Conservation (phyloP, 495 filamentous ascomycete genomes). For the Lophiostoma macrostomum region DNA sequence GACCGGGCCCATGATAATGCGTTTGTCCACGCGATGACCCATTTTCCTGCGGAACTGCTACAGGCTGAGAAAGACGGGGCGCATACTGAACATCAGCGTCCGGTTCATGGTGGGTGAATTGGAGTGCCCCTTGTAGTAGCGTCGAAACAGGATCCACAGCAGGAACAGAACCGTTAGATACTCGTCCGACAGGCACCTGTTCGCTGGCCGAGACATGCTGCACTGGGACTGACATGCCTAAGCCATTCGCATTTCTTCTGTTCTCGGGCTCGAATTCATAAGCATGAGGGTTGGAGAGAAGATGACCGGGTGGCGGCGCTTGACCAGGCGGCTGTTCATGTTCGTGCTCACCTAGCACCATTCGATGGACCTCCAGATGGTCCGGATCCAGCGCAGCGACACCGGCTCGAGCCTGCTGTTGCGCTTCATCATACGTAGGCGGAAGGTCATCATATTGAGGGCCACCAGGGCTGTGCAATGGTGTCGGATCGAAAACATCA, state of each 20-base stretch:
- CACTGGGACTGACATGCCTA: conserved; percentile 19
- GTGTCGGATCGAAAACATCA: conserved; percentile 23
- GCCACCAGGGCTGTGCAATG: conserved; percentile 20
- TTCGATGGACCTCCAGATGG: conserved; percentile 21
- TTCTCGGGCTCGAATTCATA: conserved; percentile 16
- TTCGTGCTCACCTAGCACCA: conserved; percentile 14
- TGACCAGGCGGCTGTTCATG: background rate
- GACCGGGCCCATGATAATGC: background rate
- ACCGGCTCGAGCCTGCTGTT: conserved; percentile 20
- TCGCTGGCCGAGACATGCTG: conserved; percentile 8
- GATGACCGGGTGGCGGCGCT: background rate
- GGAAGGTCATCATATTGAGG: conserved; percentile 32
- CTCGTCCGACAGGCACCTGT: conserved; percentile 17
- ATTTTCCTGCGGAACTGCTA: conserved; percentile 27
- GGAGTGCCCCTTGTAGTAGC: conserved; percentile 18
- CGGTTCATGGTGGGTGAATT: conserved; percentile 28
- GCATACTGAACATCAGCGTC: conserved; percentile 30
- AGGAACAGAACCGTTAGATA: background rate
- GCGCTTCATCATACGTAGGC: conserved; percentile 32
- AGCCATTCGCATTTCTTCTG: conserved; percentile 13
- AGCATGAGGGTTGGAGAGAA: background rate
- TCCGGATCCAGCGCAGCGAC: conserved; percentile 7
- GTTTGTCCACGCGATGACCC: background rate
- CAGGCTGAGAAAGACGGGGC: conserved; percentile 9
- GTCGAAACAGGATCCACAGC: conserved; percentile 9